Percentiles rank a stretch among this genome's conserved stretches.
phyloP scores from a whole-genome alignment of 805 yeast genomes.

The Saccharomycopsis selenospora region DNA sequence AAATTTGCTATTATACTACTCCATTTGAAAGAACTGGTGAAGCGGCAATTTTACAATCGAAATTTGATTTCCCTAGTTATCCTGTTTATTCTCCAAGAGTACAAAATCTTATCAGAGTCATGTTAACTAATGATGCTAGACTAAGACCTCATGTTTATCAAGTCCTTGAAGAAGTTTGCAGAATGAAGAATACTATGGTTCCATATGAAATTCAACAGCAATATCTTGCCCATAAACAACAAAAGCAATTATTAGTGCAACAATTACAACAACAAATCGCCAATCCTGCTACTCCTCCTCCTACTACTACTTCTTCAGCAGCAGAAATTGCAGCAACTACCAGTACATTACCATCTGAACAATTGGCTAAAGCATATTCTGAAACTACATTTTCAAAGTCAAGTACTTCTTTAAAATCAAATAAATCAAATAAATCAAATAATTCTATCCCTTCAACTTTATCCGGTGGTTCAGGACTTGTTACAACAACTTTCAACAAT shows the following conservation, averaged over 20 bases:
- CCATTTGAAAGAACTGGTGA: slow-evolving; percentile 87
- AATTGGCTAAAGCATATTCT: slow-evolving; percentile 6
- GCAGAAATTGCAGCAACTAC: background rate
- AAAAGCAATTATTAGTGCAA: slow-evolving; percentile 6
- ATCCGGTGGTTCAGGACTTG: slow-evolving; percentile 7
- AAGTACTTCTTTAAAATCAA: slow-evolving; percentile 13
- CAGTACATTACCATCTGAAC: slow-evolving; percentile 2
- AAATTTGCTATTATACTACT: slow-evolving; percentile 85
- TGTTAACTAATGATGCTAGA: slow-evolving; percentile 77
- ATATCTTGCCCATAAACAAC: slow-evolving; percentile 19
- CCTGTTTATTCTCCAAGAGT: slow-evolving; percentile 69
- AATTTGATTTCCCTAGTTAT: slow-evolving; percentile 62
- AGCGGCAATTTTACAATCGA: slow-evolving; percentile 78
- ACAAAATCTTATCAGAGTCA: slow-evolving; percentile 65
- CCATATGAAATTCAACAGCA: slow-evolving; percentile 30
- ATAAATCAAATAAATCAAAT: slow-evolving; percentile 15
- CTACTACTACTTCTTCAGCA: slow-evolving; percentile 1
- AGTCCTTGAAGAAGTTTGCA: slow-evolving; percentile 55
- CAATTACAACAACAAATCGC: slow-evolving; percentile 3
- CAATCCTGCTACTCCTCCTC: slow-evolving; percentile 1
- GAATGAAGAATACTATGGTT: slow-evolving; percentile 47
- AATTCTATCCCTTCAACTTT: slow-evolving; percentile 9
- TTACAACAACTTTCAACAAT: background rate
- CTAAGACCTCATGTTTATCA: slow-evolving; percentile 84
- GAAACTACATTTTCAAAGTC: slow-evolving; percentile 12